Evolutionary conservation across 1,284 basidiomycete genomes (phyloP).

Genomic region (Rhodotorula sp.): DNA sequence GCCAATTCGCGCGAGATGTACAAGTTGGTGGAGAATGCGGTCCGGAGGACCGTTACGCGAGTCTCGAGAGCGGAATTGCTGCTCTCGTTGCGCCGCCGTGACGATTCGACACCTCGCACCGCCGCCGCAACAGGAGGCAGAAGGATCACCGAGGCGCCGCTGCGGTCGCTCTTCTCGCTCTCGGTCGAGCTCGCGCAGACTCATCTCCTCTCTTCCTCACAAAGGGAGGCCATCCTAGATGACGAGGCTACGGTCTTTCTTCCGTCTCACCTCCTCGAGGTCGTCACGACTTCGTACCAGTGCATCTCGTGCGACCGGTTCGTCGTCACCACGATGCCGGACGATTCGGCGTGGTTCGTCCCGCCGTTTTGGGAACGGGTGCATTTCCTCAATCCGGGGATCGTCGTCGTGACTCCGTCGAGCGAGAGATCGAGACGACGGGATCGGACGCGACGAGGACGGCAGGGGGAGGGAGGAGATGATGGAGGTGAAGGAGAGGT

Average conservation of each 20-base stretch:
- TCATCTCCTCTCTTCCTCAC: not conserved
- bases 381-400: conserved; percentile 28
- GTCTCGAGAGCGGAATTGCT: no score
- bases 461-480: no score
- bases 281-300: conserved; percentile 1
- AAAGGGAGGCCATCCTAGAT: no score
- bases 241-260: no score
- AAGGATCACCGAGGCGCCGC: no score
- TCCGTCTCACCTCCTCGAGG: conserved; percentile 5
- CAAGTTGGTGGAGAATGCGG: not conserved
- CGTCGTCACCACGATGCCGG: not conserved
- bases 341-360: not conserved
- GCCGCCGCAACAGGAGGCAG: no score
- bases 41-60: not conserved
- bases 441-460: no score
- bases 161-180: not conserved
- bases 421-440: no score
- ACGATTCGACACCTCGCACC: no score
- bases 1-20: not conserved
- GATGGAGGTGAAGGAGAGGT: no score
- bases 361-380: conserved; percentile 19
- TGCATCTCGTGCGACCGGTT: conserved; percentile 18
- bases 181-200: not conserved
- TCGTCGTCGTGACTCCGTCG: conserved; percentile 6
- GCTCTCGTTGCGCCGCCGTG: not conserved